Evolutionary conservation across 176 grass and related monocot genomes (phyloP).

Genomic region (Carex scoparia): DNA sequence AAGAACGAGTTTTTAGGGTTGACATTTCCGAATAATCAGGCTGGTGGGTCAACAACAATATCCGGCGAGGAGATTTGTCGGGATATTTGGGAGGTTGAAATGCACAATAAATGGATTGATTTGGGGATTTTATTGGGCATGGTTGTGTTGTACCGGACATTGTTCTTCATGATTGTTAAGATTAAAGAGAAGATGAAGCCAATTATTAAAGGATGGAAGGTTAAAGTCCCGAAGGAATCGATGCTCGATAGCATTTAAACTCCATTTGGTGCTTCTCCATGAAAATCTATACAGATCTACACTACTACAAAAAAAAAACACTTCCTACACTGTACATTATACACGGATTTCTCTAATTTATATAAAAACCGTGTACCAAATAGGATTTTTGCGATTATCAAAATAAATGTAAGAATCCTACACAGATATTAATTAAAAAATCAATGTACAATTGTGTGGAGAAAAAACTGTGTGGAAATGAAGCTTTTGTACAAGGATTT

Average conservation of each 20-base stretch:
- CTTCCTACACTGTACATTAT: too few species aligned
- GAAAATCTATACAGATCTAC: background rate
- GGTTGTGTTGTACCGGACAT: constrained; percentile 55
- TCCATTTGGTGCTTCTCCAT: background rate
- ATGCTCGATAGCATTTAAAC: background rate
- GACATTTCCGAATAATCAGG: constrained; percentile 57
- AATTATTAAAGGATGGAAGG: constrained; percentile 43
- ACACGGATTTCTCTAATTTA: too few species aligned
- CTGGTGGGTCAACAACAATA: constrained; percentile 28
- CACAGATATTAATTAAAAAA: too few species aligned
- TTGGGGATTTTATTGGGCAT: constrained; percentile 55
- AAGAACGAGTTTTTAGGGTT: constrained; percentile 81
- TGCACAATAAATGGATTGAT: constrained; percentile 83
- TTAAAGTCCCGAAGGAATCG: constrained; percentile 18
- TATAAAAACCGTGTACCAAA: too few species aligned
- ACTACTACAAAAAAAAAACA: too few species aligned
- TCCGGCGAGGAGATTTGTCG: constrained; percentile 50
- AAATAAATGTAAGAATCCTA: too few species aligned
- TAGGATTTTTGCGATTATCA: too few species aligned
- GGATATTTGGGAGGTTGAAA: constrained; percentile 60
- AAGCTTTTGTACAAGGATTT: too few species aligned
- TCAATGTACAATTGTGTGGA: too few species aligned
- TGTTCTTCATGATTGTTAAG: constrained; percentile 68
- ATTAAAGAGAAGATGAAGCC: constrained; percentile 61
- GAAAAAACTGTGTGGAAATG: too few species aligned